Base-by-base conservation (phyloP, 2,329 filamentous ascomycete species). In the Pseudogymnoascus sp. region DNA sequence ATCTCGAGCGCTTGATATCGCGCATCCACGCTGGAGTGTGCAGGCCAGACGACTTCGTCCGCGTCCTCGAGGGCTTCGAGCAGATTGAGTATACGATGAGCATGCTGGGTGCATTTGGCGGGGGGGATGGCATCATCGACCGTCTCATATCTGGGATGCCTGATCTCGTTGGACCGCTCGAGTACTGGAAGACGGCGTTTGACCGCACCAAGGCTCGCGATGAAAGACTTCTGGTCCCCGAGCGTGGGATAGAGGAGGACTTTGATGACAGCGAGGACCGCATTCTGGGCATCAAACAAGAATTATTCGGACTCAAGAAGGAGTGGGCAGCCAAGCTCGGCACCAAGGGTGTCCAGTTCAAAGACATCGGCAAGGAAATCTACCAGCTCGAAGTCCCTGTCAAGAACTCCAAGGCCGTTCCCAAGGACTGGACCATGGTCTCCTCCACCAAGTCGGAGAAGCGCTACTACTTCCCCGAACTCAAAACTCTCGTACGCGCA, bases 21-120 rank as follows among this genome's bases (percentile, higher is more conserved):
- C 88, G 95, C 7, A 89, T 99, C 9, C 95, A 99, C 71, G 95
- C 95, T 0, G 90, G 91, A 0, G 86, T 86, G n/a, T 97, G 93
- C 77, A 91, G 87, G 71, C 85, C 92, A 0, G 90, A 95, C 63
- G 95, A 99, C 73, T 99, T 99, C 74, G 86, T 97, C 53, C 89
- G 88, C 59, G 93, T 97, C 0, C 80, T 99, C 0, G 93, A 97
- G 74, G 95, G 95, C 0, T 99, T 97, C 69, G 95, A 97, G 77
- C 93, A 97, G 75, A 97, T 99, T 53, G 92, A 97, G 66, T 95
- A 96, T 74, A 96, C 93, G 0, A 91, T 96, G 82, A 84, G 86
- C 61, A 81, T 97, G 21, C 82, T 97, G 1, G 81, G 83, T 56
- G 82, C 87, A 7, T 89, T 90, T 69, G 85, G 88, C 62, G 84